Evolutionary conservation across 805 yeast species (phyloP), one percentile per base, ranked within the genome.

Genomic region (Sungouiella thailandica): DNA sequence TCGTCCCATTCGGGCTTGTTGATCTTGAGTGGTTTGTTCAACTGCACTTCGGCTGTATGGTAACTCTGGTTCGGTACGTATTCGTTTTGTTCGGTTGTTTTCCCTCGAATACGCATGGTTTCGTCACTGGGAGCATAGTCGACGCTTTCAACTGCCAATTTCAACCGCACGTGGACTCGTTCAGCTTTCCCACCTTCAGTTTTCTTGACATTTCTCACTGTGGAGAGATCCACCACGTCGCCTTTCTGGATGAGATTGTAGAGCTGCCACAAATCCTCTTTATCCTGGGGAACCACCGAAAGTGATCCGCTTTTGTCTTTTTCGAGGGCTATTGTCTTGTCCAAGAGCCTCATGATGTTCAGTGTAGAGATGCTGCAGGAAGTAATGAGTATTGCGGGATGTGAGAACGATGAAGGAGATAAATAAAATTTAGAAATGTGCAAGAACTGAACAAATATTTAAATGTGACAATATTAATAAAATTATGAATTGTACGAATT

Each of bases 251-350:
- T 68, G 17, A 93, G 63, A 51, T 90, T 93, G 64, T 87, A 87
- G 4, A 86, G 53, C 17, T 83, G 79, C 87, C 96, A 93, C 40
- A 93, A 66, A 56, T 90, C 98, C 48, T 90, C 97, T 30, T 83
- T 76, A 49, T 93, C 97, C 50, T 89, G 83, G 0, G 97, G 89
- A 3, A 78, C 62, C 14, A 90, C 55, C 1, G 83, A 70, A 14
- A 86, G 68, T 2, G 70, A 59, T 5, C 90, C 94, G 37, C 81
- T 70, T 32, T 70, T 64, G 43, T 80, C 86, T 43, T 73, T 77
- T 20, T 46, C 52, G 7, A 47, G 45, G 11, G 46, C 49, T 7
- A 47, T 43, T 14, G 49, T 45, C 18, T 45, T 43, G 31, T 43
- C 44, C 9, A 47, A 40, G 17, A 47, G 49, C 33, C 38, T 47